A percentile compares a stretch with the other conserved stretches of the same genome.
These are phyloP conservation scores for Inonotus hispidus DNA, from an alignment of 1,284 basidiomycete species.

Conservation along the genomic window DNA sequence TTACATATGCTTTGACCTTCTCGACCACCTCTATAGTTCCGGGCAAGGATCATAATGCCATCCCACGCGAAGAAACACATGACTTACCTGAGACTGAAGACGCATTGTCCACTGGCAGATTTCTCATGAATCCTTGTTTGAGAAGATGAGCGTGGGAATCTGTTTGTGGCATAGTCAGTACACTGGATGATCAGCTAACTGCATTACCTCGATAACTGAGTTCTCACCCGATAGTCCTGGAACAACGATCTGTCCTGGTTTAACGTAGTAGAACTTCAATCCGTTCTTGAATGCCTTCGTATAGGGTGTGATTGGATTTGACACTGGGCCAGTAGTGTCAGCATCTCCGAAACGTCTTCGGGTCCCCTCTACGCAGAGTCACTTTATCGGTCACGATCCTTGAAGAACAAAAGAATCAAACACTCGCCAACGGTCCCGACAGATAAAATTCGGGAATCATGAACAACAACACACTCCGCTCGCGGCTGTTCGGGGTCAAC, in stretches of 20 bases:
- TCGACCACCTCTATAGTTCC: slow-evolving; percentile 50
- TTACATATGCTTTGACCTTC: slow-evolving; percentile 59
- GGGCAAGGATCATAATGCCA: no score
- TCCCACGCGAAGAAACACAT: neutral
- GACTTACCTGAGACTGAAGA: slow-evolving; percentile 50
- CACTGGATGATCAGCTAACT: neutral
- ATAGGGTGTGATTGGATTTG: slow-evolving; percentile 19
- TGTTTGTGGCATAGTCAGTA: slow-evolving; percentile 23
- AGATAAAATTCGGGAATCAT: slow-evolving; percentile 47
- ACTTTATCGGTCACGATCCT: neutral
- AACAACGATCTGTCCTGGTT: slow-evolving; percentile 47
- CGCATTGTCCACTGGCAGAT: slow-evolving; percentile 59
- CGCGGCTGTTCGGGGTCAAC: slow-evolving; percentile 40
- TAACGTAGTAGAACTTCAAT: slow-evolving; percentile 39
- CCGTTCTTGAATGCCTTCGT: slow-evolving; percentile 23
- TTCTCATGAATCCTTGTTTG: slow-evolving; percentile 62
- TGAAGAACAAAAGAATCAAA: slow-evolving; percentile 1
- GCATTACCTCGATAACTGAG: slow-evolving; percentile 4
- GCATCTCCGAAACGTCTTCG: slow-evolving; percentile 29
- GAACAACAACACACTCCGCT: slow-evolving; percentile 68
- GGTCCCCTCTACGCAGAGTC: slow-evolving; percentile 24
- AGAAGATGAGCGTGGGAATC: slow-evolving; percentile 81
- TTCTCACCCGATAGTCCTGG: slow-evolving; percentile 62
- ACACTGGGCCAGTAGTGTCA: slow-evolving; percentile 25
- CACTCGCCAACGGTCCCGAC: slow-evolving; percentile 51